phyloP scores from a whole-genome alignment of 2,329 filamentous ascomycete genomes.

The Colletotrichum sublineola region DNA sequence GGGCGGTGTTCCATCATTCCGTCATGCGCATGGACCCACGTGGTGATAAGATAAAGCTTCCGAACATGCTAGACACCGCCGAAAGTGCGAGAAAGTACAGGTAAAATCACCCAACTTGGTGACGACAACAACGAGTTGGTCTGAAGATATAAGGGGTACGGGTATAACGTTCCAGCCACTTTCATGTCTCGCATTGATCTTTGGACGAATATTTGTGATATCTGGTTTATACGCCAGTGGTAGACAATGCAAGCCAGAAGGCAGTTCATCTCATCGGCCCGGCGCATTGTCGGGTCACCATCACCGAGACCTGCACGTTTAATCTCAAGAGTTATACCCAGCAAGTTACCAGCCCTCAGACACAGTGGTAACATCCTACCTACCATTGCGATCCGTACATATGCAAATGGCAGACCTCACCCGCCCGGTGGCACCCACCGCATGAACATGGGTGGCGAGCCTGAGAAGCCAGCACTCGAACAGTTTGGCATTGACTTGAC shows the following conservation, averaged over 20 bases:
- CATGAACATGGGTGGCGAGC: conserved; percentile 85
- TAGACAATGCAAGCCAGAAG: conserved; percentile 57
- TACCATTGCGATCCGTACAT: conserved; percentile 60
- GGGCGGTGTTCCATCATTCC: conserved; percentile 1
- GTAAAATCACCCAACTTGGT: conserved; percentile 33
- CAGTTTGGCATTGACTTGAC: conserved; percentile 94
- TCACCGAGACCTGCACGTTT: conserved; percentile 47
- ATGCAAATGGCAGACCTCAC: conserved; percentile 82
- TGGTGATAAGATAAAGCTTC: conserved; percentile 50
- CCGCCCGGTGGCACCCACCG: conserved; percentile 93
- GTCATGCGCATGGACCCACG: conserved; percentile 48
- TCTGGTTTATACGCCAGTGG: conserved; percentile 1
- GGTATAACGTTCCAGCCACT: not conserved
- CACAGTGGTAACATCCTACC: conserved; percentile 53
- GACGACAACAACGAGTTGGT: conserved; percentile 9
- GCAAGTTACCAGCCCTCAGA: conserved; percentile 12
- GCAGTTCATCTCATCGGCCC: conserved; percentile 55
- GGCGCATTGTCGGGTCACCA: conserved; percentile 52
- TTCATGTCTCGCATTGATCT: not conserved
- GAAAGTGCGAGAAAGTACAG: conserved; percentile 59
- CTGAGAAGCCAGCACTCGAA: conserved; percentile 88
- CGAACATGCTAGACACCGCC: conserved; percentile 38
- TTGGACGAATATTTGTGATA: not conserved
- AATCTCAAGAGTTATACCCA: conserved; percentile 34
- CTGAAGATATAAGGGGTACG: conserved; percentile 19